Base-by-base conservation (phyloP, 164 flowering plant species). In the Dillenia turbinata region DNA sequence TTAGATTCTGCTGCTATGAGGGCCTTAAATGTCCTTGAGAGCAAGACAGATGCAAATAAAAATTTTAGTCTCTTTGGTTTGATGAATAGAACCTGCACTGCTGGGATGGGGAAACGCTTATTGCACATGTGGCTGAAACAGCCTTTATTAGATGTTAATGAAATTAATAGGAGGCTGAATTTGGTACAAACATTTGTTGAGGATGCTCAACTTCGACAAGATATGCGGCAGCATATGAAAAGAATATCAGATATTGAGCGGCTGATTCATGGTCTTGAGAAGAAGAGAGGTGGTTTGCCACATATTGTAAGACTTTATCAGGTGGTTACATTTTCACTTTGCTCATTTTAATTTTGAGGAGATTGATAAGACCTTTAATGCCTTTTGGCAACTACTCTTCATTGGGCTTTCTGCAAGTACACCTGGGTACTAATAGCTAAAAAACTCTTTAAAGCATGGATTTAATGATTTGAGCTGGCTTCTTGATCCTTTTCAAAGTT, bases 1-100 rank as follows among this genome's bases (percentile, higher is more conserved):
- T 75, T 94, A 64, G 97, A 94, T 79, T 85, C 94, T 83, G 96
- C 99, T 68, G 99, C 99, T 16, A 83, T 89, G 88, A 80, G 87
- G 71, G 97, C 99, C 44, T 65, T 89, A 62, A 95, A 85, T 84
- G 89, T 95, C 68, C 71, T 92, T 73, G 99, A 91, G 77, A 88
- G 87, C 79, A 89, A 95, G 79, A 83, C 84, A 43, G 99, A 95
- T 82, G 93, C 99, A 58, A 94, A 94, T 76, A 94, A 91, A 73
- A 94, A 83, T 66, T 91, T 89, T 62, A 91, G 99, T 72, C 78
- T 95, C 75, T 88, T 85, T 72, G 97, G 99, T 71, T 85, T 91
- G 49, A 79, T 94, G 96, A 94, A 94, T 75, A 86, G 97, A 75
- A 91, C 99, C 22, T 91, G 99, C 74, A 91, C 99, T 63, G 93